phyloP scores from a whole-genome alignment of 129 eudicot genomes.

The Cynara cardunculus region DNA sequence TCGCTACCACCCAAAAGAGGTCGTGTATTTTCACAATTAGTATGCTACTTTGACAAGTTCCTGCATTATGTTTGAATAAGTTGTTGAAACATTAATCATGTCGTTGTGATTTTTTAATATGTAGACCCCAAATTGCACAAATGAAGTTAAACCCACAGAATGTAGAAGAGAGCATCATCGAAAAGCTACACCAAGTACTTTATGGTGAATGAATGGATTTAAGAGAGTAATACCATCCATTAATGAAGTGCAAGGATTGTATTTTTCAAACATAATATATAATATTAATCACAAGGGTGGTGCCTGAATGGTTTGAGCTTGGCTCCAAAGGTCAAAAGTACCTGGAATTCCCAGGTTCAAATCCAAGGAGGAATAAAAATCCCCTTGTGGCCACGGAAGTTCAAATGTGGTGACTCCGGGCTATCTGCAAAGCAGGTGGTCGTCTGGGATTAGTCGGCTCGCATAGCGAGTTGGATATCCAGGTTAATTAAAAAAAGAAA shows the following conservation, averaged over 20 bases:
- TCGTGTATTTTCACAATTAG: not conserved
- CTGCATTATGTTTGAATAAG: not conserved
- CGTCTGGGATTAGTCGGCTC: too few relatives aligned
- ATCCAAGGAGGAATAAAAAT: too few relatives aligned
- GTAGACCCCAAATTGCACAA: conserved; percentile 9
- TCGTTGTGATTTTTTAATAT: not conserved
- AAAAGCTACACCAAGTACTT: not conserved
- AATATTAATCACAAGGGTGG: too few relatives aligned
- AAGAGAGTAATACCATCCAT: not conserved
- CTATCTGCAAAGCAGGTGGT: too few relatives aligned
- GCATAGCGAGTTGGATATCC: too few relatives aligned
- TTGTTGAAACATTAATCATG: not conserved
- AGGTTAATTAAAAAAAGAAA: too few relatives aligned
- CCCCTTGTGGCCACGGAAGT: too few relatives aligned
- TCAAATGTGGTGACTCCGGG: too few relatives aligned
- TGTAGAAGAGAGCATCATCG: not conserved
- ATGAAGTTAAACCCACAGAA: not conserved
- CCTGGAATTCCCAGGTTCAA: too few relatives aligned
- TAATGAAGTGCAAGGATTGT: not conserved
- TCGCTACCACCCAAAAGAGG: not conserved
- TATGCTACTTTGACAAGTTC: not conserved
- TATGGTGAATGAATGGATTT: not conserved
- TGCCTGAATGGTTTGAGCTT: too few relatives aligned
- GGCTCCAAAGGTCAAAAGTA: too few relatives aligned
- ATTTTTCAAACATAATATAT: not conserved